Base-by-base conservation (phyloP, 495 filamentous ascomycete genomes). In the Jackrogersella multiformis region DNA sequence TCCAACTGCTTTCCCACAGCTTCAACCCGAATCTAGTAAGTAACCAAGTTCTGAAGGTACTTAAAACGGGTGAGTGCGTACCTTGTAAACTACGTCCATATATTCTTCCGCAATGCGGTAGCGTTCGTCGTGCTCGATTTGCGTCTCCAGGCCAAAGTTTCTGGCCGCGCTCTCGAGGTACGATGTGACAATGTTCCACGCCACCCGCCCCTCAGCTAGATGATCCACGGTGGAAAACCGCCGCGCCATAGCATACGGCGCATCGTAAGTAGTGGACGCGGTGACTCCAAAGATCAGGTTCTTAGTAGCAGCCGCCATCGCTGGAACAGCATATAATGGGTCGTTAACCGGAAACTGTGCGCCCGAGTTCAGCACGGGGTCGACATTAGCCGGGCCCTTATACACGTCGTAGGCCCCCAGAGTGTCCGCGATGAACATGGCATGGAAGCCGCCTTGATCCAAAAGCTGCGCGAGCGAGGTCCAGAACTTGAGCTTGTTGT, bases 41-140 rank as follows among this genome's bases (percentile, higher is more conserved):
- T 56, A n/a, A 16, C 20, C 15, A 18, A 24, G 4, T 45, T 39
- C 53, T 78, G 0, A 18, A 45, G 34, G 30, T 2, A 35, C 5
- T n/a, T 12, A 34, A 34, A 56, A 8, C 10, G 28, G 24, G 23
- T 13, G 1, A 16, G 9, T 39, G 3, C 45, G 1, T 64, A 65
- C 67, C 68, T 87, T 87, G 78, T 89, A 89, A 44, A 87, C 77
- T 2, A 88, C 85, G 34, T 83, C 78, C 68, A 89, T 77, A 69
- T 88, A 89, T 71, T 89, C 87, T 41, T 88, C 84, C 2, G 85
- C 85, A 8, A 85, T 72, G 8, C 79, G 81, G 68, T 89, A 88
- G 24, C 87, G 76, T 64, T 88, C 82, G 62, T 88, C 86, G 69
- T 88, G 86, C 74, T 83, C 63, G 38, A 72, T 68, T 61, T 86